A percentile compares a stretch with the other conserved stretches of the same genome.
These are phyloP conservation scores for Platanthera zijinensis DNA, from an alignment of 106 monocot genomes.

Conservation along the genomic window DNA sequence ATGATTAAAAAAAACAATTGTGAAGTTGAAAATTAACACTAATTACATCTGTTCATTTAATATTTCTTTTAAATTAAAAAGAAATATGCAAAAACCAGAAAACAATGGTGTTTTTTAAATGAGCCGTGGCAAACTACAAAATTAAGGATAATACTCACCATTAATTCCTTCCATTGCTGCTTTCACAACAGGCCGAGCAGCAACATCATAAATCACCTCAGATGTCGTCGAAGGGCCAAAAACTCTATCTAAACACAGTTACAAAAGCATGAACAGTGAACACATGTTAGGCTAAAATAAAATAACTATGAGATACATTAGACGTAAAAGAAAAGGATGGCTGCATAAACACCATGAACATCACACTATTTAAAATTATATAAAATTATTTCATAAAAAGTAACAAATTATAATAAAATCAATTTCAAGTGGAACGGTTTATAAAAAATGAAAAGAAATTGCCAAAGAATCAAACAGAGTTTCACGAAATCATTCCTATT, in stretches of 20 bases:
- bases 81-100: not conserved
- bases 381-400: too few relatives aligned
- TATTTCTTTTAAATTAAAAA: not conserved
- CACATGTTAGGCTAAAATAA: not conserved
- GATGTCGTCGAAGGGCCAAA: conserved; percentile 74
- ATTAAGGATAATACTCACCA: conserved; percentile 24
- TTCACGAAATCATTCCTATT: not conserved
- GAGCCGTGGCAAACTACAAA: not conserved
- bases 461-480: not conserved
- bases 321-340: too few relatives aligned
- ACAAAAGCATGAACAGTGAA: not conserved
- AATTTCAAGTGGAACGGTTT: not conserved
- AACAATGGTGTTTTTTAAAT: not conserved
- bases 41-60: not conserved
- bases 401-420: not conserved
- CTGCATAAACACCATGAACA: too few relatives aligned
- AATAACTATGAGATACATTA: too few relatives aligned
- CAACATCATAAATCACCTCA: conserved; percentile 83
- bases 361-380: too few relatives aligned
- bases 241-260: conserved; percentile 65
- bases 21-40: not conserved
- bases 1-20: not conserved
- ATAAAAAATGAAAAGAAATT: not conserved
- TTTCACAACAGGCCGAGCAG: conserved; percentile 89
- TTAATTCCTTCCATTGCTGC: conserved; percentile 99